Evolutionary conservation across 768 basidiomycete genomes (phyloP).

Genomic region (Hysterangium stoloniferum): DNA sequence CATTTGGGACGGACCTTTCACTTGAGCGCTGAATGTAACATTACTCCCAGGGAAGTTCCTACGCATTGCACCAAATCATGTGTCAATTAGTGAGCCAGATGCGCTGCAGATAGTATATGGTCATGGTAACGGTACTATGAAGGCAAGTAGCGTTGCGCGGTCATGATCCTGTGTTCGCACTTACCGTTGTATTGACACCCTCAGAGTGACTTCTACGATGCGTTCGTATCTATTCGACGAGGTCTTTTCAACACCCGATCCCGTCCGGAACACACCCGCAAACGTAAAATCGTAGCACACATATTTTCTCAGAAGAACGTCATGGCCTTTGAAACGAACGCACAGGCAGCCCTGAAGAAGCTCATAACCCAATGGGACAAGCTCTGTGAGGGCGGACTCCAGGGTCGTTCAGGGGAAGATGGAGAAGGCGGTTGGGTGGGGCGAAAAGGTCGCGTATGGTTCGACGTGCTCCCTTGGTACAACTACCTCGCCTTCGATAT

Average conservation of each 20-base stretch:
- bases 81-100: constrained; percentile 71
- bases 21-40: not conserved
- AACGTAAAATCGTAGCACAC: constrained; percentile 85
- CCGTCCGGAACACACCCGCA: constrained; percentile 72
- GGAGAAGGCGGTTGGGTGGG: constrained; percentile 60
- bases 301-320: constrained; percentile 83
- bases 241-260: constrained; percentile 77
- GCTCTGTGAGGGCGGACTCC: constrained; percentile 45
- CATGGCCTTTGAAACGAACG: constrained; percentile 77
- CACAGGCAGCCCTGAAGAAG: constrained; percentile 48
- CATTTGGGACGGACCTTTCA: not conserved
- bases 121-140: constrained; percentile 65
- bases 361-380: constrained; percentile 73
- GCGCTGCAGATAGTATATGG: constrained; percentile 72
- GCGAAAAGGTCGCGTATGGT: constrained; percentile 55
- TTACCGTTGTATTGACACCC: constrained; percentile 62
- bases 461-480: constrained; percentile 67
- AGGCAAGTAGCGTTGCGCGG: not conserved
- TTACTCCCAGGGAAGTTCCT: constrained; percentile 47
- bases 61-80: constrained; percentile 67
- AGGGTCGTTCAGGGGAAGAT: constrained; percentile 49
- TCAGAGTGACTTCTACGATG: constrained; percentile 16
- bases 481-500: constrained; percentile 69
- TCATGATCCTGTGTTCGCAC: constrained; percentile 34
- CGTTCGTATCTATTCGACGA: constrained; percentile 64